phyloP scores from a whole-genome alignment of 768 basidiomycete genomes.

The Auricularia auricula-judae region DNA sequence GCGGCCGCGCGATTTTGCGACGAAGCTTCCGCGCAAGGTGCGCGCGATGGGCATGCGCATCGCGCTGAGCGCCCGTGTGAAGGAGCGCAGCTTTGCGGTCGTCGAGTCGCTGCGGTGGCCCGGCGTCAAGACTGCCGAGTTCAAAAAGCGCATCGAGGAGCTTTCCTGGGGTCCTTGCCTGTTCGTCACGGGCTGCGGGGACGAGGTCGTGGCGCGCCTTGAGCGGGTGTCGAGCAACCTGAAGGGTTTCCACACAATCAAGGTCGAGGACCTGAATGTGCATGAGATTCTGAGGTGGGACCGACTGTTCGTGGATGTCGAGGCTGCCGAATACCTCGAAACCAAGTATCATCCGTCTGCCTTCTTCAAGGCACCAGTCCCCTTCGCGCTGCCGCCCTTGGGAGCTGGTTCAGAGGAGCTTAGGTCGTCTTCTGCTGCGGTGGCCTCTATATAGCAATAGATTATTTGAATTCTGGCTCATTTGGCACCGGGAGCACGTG shows the following conservation, averaged over 20 bases:
- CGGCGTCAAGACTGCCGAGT: slow-evolving; percentile 55
- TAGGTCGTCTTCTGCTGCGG: too few species aligned
- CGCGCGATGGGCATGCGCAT: slow-evolving; percentile 88
- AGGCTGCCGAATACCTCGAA: slow-evolving; percentile 74
- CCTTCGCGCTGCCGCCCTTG: too few species aligned
- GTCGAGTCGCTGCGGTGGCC: slow-evolving; percentile 66
- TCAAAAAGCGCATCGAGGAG: slow-evolving; percentile 48
- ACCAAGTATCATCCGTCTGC: background rate
- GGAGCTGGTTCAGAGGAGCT: background rate
- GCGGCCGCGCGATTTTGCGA: slow-evolving; percentile 84
- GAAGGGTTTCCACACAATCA: slow-evolving; percentile 50
- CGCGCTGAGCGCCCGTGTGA: slow-evolving; percentile 74
- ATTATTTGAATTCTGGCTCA: too few species aligned
- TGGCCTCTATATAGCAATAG: too few species aligned
- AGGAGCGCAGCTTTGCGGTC: slow-evolving; percentile 62
- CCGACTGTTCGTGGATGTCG: slow-evolving; percentile 68
- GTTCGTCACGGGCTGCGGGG: slow-evolving; percentile 54
- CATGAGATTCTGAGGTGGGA: slow-evolving; percentile 81
- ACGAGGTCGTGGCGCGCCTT: slow-evolving; percentile 42
- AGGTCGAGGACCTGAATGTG: slow-evolving; percentile 57
- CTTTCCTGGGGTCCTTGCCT: slow-evolving; percentile 65
- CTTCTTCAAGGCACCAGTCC: background rate
- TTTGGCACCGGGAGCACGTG: slow-evolving; percentile 4
- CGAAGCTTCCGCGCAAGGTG: slow-evolving; percentile 87
- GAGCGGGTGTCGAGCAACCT: slow-evolving; percentile 60